Evolutionary conservation across 371 early-diverging fungal species (phyloP).

Genomic region (Actinomucor elegans): DNA sequence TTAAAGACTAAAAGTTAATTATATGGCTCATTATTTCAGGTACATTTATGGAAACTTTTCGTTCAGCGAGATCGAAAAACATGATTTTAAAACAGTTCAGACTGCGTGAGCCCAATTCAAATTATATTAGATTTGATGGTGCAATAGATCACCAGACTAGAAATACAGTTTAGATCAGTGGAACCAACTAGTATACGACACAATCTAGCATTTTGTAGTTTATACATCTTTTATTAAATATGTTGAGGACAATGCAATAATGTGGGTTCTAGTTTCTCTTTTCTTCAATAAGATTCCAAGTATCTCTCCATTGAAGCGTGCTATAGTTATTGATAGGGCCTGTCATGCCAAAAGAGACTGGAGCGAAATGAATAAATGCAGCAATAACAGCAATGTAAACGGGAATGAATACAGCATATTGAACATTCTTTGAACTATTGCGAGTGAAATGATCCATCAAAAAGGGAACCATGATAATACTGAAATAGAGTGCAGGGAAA

Average conservation of each 20-base stretch:
- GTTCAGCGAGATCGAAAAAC: no score
- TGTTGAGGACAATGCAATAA: background rate
- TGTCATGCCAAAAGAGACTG: constrained; percentile 84
- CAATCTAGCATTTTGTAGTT: no score
- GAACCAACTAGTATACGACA: no score
- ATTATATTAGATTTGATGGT: no score
- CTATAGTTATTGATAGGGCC: constrained; percentile 64
- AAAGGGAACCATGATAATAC: constrained; percentile 73
- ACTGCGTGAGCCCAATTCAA: no score
- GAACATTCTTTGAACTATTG: constrained; percentile 16
- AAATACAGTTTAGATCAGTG: no score
- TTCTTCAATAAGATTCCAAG: constrained; percentile 57
- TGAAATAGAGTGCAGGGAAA: constrained; percentile 97
- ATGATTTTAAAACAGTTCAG: no score
- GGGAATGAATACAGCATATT: constrained; percentile 43
- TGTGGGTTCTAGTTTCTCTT: constrained; percentile 8
- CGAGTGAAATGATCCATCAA: constrained; percentile 72
- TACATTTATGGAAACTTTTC: no score
- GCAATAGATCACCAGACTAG: no score
- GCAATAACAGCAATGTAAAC: constrained; percentile 47
- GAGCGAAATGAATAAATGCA: constrained; percentile 78
- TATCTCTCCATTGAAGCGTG: constrained; percentile 51
- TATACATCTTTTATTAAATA: no score
- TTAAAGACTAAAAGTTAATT: no score
- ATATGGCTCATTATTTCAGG: no score